Evolutionary conservation across 441 rosid genomes (phyloP), one percentile per base, ranked within the genome.

Genomic region (Aquilaria agallochum): DNA sequence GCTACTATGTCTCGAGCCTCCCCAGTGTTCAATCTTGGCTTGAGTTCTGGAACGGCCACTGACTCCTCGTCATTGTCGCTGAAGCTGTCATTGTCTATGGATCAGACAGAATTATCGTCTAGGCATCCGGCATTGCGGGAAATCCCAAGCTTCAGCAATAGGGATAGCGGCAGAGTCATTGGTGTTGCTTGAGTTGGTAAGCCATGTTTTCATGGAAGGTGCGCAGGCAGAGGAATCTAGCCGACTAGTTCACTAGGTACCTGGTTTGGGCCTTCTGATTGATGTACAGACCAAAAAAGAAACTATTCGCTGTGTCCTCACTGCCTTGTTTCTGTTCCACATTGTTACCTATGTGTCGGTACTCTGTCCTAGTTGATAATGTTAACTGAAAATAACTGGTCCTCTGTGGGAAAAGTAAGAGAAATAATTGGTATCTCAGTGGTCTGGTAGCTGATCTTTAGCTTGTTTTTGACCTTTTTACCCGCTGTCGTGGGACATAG

Each of bases 91-190:
- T 65, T 72, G 31, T 74, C 74, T 27, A 78, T 72, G 52, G 84
- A 78, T 33, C 20, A 52, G 2, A 10, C 53, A 52, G 68, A 69
- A 59, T 62, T 78, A 2, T 67, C 89, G 0, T 53, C 82, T 4
- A 79, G 78, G 70, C 79, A 67, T 68, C 75, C 82, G 0, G 81
- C 81, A 44, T 87, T 81, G 59, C 68, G 75, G 72, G 69, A 65
- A 70, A 76, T 71, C 79, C 66, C 77, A 10, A 72, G 78, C 74
- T 78, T 81, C 63, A 76, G 67, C 56, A 78, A 74, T 52, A 86
- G 90, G 70, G 94, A 86, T 51, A 81, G 73, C 78, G 78, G 74
- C 59, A 85, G 68, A 80, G 78, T 69, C 72, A 80, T 86, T 62
- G 78, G 77, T 50, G 94, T 92, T 46, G 88, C 92, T 69, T 92